phyloP scores from a whole-genome alignment of 148 eudicot species.

The Dianthus caryophyllus region DNA sequence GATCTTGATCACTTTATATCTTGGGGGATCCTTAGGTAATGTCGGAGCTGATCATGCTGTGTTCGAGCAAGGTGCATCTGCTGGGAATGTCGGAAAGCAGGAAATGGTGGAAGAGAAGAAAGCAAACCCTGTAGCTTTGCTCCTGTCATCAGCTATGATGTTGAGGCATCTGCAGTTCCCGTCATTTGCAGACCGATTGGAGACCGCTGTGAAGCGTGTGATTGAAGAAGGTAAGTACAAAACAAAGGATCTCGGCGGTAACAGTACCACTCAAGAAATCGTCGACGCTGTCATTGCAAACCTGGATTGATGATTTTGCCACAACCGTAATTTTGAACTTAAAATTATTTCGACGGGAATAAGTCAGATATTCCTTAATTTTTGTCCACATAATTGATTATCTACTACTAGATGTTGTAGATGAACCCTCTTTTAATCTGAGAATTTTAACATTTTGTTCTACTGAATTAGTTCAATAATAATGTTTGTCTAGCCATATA shows the following conservation, averaged over 20 bases:
- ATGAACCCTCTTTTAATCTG: background rate
- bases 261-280: conserved; percentile 62
- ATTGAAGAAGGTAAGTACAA: conserved; percentile 48
- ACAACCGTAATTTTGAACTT: background rate
- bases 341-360: conserved; percentile 2
- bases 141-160: conserved; percentile 84
- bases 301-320: conserved; percentile 35
- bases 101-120: conserved; percentile 56
- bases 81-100: conserved; percentile 78
- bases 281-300: conserved; percentile 72
- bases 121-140: conserved; percentile 79
- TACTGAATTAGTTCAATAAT: conserved; percentile 7
- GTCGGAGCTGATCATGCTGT: conserved; percentile 77
- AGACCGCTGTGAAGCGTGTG: conserved; percentile 54
- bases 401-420: conserved; percentile 2
- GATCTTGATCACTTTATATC: background rate
- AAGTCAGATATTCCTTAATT: conserved; percentile 5
- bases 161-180: conserved; percentile 80
- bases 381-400: conserved; percentile 6
- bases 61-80: conserved; percentile 93
- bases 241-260: conserved; percentile 76
- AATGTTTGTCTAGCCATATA: background rate
- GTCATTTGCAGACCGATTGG: conserved; percentile 67
- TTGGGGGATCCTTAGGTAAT: conserved; percentile 42
- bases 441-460: background rate